A percentile compares a stretch with the other conserved stretches of the same genome.
These are phyloP conservation scores for Gossypium bickii DNA, from an alignment of 345 rosid species.

Conservation along the genomic window DNA sequence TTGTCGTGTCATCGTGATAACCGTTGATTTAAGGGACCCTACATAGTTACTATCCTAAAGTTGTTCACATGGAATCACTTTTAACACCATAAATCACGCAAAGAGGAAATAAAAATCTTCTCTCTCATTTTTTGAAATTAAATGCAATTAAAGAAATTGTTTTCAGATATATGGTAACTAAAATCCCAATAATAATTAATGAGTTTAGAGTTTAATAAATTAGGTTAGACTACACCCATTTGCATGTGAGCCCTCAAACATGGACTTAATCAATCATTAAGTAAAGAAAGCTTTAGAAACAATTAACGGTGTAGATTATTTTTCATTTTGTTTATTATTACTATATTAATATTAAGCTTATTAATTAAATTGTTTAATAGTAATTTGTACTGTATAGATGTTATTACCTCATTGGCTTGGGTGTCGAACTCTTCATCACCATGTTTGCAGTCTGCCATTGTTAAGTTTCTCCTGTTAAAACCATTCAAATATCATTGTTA, in stretches of 20 bases:
- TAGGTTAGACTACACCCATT: neutral
- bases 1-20: neutral
- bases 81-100: conserved; percentile 8
- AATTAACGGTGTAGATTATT: neutral
- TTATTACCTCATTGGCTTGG: conserved; percentile 36
- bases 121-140: neutral
- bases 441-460: conserved; percentile 50
- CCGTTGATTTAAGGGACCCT: conserved; percentile 31
- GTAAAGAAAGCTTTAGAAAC: neutral
- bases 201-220: neutral
- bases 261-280: neutral
- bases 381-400: neutral
- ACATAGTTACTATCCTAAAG: neutral
- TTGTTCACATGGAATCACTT: conserved; percentile 13
- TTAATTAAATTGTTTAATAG: neutral
- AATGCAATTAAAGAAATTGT: neutral
- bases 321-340: neutral
- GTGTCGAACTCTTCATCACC: conserved; percentile 34
- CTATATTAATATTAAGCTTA: no score
- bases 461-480: conserved; percentile 13
- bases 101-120: neutral
- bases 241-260: neutral
- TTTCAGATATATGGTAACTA: neutral
- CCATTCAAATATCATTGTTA: neutral
- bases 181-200: neutral